A percentile compares a stretch with the other conserved stretches of the same genome.
Conservation (phyloP, 176 grass and related monocot genomes). For the Oryza glumipatula region DNA sequence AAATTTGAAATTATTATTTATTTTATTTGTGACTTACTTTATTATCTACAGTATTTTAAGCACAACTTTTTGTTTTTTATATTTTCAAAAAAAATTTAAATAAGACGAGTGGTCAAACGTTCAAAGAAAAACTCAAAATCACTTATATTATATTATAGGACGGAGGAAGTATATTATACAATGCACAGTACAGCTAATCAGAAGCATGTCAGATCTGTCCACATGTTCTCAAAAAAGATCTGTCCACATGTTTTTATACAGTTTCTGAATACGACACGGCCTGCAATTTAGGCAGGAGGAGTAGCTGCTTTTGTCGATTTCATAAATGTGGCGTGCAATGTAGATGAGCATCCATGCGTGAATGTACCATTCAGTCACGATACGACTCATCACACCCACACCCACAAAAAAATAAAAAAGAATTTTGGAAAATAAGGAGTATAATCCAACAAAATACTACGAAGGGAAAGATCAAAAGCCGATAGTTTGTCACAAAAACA, state of each 20-base stretch:
- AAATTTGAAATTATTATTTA: no score
- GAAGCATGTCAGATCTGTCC: background rate
- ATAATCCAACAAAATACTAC: background rate
- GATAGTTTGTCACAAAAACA: background rate
- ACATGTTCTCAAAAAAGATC: background rate
- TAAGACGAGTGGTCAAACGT: no score
- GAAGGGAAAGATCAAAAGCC: background rate
- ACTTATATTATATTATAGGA: no score
- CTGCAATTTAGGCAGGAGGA: background rate
- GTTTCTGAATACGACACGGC: slow-evolving; percentile 6
- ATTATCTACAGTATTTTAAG: no score
- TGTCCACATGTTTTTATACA: background rate
- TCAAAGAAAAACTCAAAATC: no score
- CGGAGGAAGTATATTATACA: background rate
- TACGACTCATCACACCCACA: background rate
- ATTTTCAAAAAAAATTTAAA: no score
- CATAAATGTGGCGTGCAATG: background rate
- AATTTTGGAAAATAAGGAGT: background rate
- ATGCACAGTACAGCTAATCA: background rate
- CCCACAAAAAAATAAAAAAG: background rate
- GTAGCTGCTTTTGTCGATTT: background rate
- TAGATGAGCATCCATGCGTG: background rate
- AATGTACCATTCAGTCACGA: background rate
- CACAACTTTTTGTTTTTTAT: no score
- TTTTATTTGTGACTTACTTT: no score